Conservation (phyloP, 495 filamentous ascomycete species). For the Corynascus novoguineensis region DNA sequence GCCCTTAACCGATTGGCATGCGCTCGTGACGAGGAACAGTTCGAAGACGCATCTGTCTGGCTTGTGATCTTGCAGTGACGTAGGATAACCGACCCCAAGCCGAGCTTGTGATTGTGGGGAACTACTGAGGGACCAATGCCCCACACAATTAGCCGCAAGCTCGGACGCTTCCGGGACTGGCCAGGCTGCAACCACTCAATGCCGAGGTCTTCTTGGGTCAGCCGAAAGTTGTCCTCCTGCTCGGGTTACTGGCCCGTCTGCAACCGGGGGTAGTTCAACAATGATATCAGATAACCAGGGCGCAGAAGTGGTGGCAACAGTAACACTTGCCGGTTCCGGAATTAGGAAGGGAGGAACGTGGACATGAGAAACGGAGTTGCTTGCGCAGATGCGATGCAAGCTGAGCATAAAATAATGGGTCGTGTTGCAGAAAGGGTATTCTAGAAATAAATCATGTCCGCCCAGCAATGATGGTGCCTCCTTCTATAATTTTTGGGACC, state of each 20-base stretch:
- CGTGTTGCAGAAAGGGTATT: constrained; percentile 7
- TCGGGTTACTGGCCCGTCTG: background rate
- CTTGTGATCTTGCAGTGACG: constrained; percentile 33
- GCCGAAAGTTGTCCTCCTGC: constrained; percentile 8
- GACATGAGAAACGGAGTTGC: no score
- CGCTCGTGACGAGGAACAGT: background rate
- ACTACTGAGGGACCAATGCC: constrained; percentile 9
- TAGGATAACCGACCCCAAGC: constrained; percentile 40
- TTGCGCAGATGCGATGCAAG: no score
- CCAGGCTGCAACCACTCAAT: constrained; percentile 8
- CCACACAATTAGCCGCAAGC: constrained; percentile 9
- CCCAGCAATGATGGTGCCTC: background rate
- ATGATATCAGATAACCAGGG: background rate
- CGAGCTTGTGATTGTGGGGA: constrained; percentile 54
- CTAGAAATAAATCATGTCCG: background rate
- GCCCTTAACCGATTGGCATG: background rate
- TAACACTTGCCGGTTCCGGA: no score
- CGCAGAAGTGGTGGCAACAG: no score
- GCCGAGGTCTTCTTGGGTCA: constrained; percentile 20
- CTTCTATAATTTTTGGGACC: constrained; percentile 11
- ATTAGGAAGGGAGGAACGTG: no score
- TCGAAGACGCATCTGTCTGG: constrained; percentile 3
- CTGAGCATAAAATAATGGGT: background rate
- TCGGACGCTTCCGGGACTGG: constrained; percentile 31
- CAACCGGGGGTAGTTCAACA: background rate